A percentile compares a stretch with the other conserved stretches of the same genome.
Conservation (phyloP, 768 basidiomycete genomes). For the Imleria badia region DNA sequence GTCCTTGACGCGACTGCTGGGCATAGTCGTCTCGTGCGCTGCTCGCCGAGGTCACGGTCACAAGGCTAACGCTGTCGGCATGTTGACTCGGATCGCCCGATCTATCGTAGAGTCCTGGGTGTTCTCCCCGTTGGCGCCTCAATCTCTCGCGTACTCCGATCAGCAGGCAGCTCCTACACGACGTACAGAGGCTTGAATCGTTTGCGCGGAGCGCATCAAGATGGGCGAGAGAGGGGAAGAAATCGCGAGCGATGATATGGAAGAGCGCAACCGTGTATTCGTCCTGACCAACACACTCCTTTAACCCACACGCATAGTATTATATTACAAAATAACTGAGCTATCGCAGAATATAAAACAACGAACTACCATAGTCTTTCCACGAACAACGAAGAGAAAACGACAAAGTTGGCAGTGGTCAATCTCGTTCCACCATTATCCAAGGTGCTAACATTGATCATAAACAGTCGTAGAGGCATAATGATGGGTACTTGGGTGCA, state of each 20-base stretch:
- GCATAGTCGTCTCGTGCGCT: too few relatives aligned
- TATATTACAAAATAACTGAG: slow-evolving; percentile 17
- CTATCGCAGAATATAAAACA: slow-evolving; percentile 16
- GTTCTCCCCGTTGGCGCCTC: too few relatives aligned
- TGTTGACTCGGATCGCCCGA: too few relatives aligned
- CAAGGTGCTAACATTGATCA: slow-evolving; percentile 22
- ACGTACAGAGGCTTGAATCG: too few relatives aligned
- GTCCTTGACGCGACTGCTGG: too few relatives aligned
- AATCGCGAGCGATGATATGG: slow-evolving; percentile 93
- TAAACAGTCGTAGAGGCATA: slow-evolving; percentile 24
- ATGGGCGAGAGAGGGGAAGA: slow-evolving; percentile 88
- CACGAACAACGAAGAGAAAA: slow-evolving; percentile 2
- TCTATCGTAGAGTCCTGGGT: too few relatives aligned
- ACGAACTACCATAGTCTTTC: slow-evolving; percentile 8
- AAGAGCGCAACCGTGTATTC: slow-evolving; percentile 91
- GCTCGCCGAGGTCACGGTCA: too few relatives aligned
- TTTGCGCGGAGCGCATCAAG: too few relatives aligned
- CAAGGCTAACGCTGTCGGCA: too few relatives aligned
- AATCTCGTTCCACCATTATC: slow-evolving; percentile 20
- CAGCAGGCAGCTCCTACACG: too few relatives aligned
- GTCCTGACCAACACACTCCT: too few relatives aligned
- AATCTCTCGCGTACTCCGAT: too few relatives aligned
- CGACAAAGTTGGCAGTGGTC: slow-evolving; percentile 1
- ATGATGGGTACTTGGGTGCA: slow-evolving; percentile 3
- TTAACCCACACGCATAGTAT: not conserved